phyloP scores from a whole-genome alignment of 495 filamentous ascomycete genomes.

The Penicillium robsamsonii region DNA sequence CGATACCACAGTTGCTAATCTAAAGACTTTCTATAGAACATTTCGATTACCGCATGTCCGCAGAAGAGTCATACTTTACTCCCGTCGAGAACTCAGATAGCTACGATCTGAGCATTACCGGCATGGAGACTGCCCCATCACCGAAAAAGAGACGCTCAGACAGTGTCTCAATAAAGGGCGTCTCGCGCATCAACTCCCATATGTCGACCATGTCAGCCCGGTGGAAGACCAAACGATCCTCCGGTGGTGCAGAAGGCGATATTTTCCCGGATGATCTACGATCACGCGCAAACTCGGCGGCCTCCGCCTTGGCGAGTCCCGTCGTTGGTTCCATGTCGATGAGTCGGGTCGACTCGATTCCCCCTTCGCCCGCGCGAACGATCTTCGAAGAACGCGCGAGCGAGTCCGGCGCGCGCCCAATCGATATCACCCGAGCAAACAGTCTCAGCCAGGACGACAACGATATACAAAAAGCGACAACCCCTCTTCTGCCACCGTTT shows the following conservation, averaged over 20 bases:
- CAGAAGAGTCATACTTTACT: constrained; percentile 35
- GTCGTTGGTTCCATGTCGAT: constrained; percentile 40
- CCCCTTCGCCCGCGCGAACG: constrained; percentile 64
- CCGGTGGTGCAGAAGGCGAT: constrained; percentile 47
- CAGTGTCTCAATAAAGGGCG: constrained; percentile 61
- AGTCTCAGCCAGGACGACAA: constrained; percentile 54
- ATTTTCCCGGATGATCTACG: constrained; percentile 37
- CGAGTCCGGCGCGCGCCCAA: constrained; percentile 43
- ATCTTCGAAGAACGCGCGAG: constrained; percentile 61
- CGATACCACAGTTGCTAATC: constrained; percentile 9
- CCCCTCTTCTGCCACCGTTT: constrained; percentile 78
- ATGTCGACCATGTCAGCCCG: constrained; percentile 72
- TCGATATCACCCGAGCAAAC: constrained; percentile 60
- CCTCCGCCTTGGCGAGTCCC: constrained; percentile 64
- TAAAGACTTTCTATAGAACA: constrained; percentile 30
- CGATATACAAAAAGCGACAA: constrained; percentile 61
- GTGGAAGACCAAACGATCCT: constrained; percentile 55
- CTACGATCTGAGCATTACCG: constrained; percentile 61
- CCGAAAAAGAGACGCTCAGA: constrained; percentile 64
- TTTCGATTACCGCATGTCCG: constrained; percentile 34
- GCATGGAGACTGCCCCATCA: constrained; percentile 55
- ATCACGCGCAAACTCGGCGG: constrained; percentile 55
- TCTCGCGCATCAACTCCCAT: constrained; percentile 64
- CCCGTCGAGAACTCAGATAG: constrained; percentile 41
- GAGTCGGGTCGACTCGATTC: constrained; percentile 56